Base-by-base conservation (phyloP, 352 stramenopile genomes). In the Stramenopiles sp. region DNA sequence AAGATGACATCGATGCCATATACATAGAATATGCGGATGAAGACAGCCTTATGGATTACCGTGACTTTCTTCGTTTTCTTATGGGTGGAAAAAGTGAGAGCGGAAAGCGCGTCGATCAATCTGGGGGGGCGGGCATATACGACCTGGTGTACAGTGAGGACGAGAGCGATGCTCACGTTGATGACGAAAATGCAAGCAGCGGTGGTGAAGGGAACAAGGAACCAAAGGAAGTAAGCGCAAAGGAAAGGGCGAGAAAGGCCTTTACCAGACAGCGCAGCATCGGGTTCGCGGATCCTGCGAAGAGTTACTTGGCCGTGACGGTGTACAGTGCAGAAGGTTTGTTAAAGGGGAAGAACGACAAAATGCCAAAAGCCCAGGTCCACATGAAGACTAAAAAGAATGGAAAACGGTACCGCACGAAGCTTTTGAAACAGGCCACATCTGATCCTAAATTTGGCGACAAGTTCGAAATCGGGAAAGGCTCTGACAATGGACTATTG, bases 311-410 rank as follows among this genome's bases (percentile, higher is more conserved):
- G 6, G 31, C 33, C 33, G 35, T 71, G 2, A 71, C 53, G 33
- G 35, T 71, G 6, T 71, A 71, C 35, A 33, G 53, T 2, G 53
- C 2, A 6, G 53, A 71, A 2, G 35, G 35, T 71, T 6, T 71
- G 6, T 31, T 33, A 6, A 4, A 35, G 6, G 12, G 35, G 4
- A 6, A 2, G 12, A 71, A 6, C 33, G 53, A 33, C 2, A 71
- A 71, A 2, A 33, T 35, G 53, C 53, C 53, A 6, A 71, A 6
- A 6, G 31, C 53, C 2, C 31, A 6, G 6, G 53, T 71, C 2
- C 53, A 71, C 12, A 71, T 71, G 33, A 71, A 71, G 12, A 71
- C 31, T 71, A 71, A 71, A 6, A 71, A 71, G 12, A n/a, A n/a
- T n/a, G n/a, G n/a, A n/a, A n/a, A n/a, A n/a, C n/a, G n/a, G n/a